Percentiles rank a stretch among this genome's conserved stretches.
phyloP scores from a whole-genome alignment of 148 eudicot genomes.

The Amaranthus hypochondriacus region DNA sequence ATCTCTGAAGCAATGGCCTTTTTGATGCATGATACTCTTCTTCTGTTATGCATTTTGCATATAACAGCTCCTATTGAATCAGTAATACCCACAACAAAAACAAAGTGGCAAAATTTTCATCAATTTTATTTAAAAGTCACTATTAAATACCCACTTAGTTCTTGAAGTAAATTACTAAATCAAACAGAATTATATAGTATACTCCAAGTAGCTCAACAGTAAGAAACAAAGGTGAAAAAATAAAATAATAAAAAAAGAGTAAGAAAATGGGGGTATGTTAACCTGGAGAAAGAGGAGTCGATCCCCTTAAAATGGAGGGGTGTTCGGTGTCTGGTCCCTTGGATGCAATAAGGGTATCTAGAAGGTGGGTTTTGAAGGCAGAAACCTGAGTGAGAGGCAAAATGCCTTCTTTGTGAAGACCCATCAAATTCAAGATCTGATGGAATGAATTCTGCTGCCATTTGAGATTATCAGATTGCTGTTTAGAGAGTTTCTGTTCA shows the following conservation, averaged over 20 bases:
- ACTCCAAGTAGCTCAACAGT: neutral
- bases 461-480: constrained; percentile 75
- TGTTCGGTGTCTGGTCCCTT: constrained; percentile 44
- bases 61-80: constrained; percentile 54
- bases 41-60: constrained; percentile 78
- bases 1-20: constrained; percentile 75
- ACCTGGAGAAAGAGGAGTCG: constrained; percentile 86
- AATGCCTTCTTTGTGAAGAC: constrained; percentile 72
- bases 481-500: constrained; percentile 59
- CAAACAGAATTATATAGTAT: neutral
- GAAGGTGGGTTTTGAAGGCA: constrained; percentile 54
- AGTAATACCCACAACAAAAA: constrained; percentile 6
- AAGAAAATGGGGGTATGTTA: neutral
- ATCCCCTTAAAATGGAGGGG: constrained; percentile 64
- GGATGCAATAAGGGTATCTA: constrained; percentile 58
- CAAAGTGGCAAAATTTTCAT: neutral
- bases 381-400: constrained; percentile 54
- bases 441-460: constrained; percentile 96
- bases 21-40: constrained; percentile 90
- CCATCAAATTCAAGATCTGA: constrained; percentile 78
- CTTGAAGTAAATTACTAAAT: neutral
- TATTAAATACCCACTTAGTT: too few species aligned
- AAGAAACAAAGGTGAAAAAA: neutral
- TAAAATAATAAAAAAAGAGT: neutral
- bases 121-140: too few species aligned